Evolutionary conservation across 2,329 filamentous ascomycete species (phyloP), one percentile per base, ranked within the genome.

Genomic region (Thermothelomyces thermophilus): DNA sequence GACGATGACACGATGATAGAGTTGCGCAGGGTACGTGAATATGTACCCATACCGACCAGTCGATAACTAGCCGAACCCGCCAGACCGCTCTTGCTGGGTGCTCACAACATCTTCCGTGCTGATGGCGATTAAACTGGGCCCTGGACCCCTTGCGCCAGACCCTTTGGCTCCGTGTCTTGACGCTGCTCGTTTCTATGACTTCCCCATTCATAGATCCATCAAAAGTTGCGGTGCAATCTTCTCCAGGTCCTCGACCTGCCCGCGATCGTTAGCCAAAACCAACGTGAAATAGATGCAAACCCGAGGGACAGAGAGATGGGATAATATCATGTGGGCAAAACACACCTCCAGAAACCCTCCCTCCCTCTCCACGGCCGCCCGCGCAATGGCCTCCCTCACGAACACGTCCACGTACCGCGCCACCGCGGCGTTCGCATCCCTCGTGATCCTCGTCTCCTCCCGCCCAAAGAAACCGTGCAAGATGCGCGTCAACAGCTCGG

Each of bases 371-470:
- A 82, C 81, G 9, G 83, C 80, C 34, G 87, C 83, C 62, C 91
- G 71, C 14, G 89, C 88, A 64, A 97, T 82, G 1, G 89, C 88
- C 70, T 97, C 91, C 54, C 86, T 77, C 46, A 95, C 86, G 69
- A 96, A 97, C 0, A 91, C 80, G 67, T 96, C 89, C 67, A 96
- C 77, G 65, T 97, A 97, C 69, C 85, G 89, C 13, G 82, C 85
- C 51, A 90, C 78, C 1, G 90, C 79, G 6, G 72, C 76, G 64
- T 90, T 87, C 3, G 89, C 89, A 62, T 90, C 86, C 60, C 80
- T 83, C 7, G 83, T 83, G 56, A 95, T 82, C 58, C 84, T 76
- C 20, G 86, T 90, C 49, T 78, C 76, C 42, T 85, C 78, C 53
- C 77, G 75, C 59, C 84, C 74, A 63, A 96, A 95, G 64, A 86